Evolutionary conservation across 2,329 filamentous ascomycete genomes (phyloP).

Genomic region (Aphanocladium album): DNA sequence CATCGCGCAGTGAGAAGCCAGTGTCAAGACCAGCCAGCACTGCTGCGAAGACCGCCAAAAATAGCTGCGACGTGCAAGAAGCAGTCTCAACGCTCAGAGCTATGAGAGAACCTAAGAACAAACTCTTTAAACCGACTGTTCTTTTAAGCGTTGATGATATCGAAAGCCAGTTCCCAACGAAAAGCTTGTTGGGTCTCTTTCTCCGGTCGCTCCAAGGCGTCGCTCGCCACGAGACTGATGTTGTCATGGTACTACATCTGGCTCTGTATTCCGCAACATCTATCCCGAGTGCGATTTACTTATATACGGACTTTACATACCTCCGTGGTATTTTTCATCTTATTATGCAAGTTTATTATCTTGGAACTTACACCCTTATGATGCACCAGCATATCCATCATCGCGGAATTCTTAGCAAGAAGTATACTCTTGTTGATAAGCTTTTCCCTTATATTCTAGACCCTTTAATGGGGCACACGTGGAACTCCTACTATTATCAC

Average conservation of each 20-base stretch:
- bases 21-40: constrained; percentile 13
- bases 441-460: constrained; percentile 69
- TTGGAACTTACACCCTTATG: constrained; percentile 72
- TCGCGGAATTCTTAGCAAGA: constrained; percentile 59
- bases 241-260: constrained; percentile 73
- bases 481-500: constrained; percentile 82
- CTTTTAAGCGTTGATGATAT: constrained; percentile 38
- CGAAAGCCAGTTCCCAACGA: constrained; percentile 33
- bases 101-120: constrained; percentile 35
- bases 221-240: constrained; percentile 64
- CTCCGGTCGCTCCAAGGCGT: constrained; percentile 47
- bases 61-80: constrained; percentile 23
- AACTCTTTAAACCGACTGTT: constrained; percentile 42
- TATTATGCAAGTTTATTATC: constrained; percentile 61
- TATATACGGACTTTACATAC: too few species aligned
- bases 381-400: constrained; percentile 83
- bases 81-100: constrained; percentile 34
- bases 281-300: constrained; percentile 64
- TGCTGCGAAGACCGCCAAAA: too few species aligned
- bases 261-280: constrained; percentile 66
- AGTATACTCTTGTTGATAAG: constrained; percentile 52
- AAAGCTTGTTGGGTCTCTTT: constrained; percentile 55
- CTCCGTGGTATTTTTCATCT: constrained; percentile 63
- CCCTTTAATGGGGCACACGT: constrained; percentile 75
- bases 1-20: too few species aligned